Evolutionary conservation across 1,284 basidiomycete species (phyloP).

Genomic region (Rhodotorula sp.): DNA sequence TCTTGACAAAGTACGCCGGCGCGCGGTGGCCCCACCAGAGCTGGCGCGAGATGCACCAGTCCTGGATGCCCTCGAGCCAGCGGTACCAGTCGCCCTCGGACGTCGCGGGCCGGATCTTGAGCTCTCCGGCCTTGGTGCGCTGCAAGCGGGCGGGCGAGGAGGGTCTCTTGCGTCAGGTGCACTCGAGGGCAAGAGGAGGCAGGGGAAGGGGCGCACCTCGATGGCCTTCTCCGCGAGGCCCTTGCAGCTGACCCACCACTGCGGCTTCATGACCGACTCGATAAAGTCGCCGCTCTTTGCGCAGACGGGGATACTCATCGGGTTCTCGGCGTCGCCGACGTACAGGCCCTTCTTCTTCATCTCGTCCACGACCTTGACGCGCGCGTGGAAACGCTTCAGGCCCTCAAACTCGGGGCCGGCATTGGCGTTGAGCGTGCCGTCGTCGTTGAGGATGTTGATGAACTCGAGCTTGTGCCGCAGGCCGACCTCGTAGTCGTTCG

Average conservation of each 20-base stretch:
- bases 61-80: conserved; percentile 95
- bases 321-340: conserved; percentile 91
- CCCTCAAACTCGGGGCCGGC: conserved; percentile 73
- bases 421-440: conserved; percentile 93
- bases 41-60: conserved; percentile 99
- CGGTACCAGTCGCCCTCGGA: conserved; percentile 95
- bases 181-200: too few species aligned
- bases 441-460: conserved; percentile 95
- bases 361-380: conserved; percentile 79
- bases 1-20: conserved; percentile 89
- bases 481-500: conserved; percentile 96
- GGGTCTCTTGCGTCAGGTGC: not conserved
- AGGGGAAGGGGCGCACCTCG: conserved; percentile 58
- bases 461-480: conserved; percentile 85
- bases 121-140: conserved; percentile 83
- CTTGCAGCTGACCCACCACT: conserved; percentile 98
- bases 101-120: conserved; percentile 76
- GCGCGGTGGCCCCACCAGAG: conserved; percentile 99
- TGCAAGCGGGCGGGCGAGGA: conserved; percentile 48
- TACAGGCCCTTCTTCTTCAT: conserved; percentile 85
- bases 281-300: conserved; percentile 94
- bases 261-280: conserved; percentile 93
- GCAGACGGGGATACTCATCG: conserved; percentile 93
- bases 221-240: conserved; percentile 88
- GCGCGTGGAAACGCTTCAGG: conserved; percentile 94